Evolutionary conservation across 2,329 filamentous ascomycete genomes (phyloP), one percentile per base, ranked within the genome.

Genomic region (Ascochyta viciae-villosae): DNA sequence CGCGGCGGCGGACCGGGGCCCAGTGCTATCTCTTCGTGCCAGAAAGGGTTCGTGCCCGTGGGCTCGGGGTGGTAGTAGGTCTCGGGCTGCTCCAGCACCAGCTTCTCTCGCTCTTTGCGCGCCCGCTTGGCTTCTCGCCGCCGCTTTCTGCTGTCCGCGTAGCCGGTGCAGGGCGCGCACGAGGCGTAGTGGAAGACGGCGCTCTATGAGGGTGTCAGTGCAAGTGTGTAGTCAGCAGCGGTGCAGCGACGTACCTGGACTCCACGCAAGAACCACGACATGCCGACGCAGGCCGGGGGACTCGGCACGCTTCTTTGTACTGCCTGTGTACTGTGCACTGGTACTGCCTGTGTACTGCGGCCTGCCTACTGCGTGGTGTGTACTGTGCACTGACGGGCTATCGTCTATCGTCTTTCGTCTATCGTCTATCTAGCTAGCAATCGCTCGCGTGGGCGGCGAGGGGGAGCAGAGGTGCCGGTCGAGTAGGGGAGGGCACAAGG

Each of bases 11-110:
- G 83, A 3, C 85, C 87, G 2, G 93, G 93, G 0, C 93, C 93
- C 77, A 93, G 83, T 60, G 82, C 82, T 63, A 97, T 96, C 76
- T 97, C 93, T 71, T 95, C 90, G 29, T 84, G 81, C 93, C 93
- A 97, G 77, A 91, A 91, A 12, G 89, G 88, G 68, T 97, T 97
- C 26, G 92, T 96, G 68, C 88, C 89, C 67, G 92, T 95, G 1
- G 92, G 90, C 40, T 87, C 86, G 1, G 89, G 92, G 68, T 97
- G 92, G 46, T 87, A 83, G 74, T 96, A 95, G 10, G 87, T 76
- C 37, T 85, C 86, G 0, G 91, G 90, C 72, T 92, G 86, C 62
- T 92, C 86, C 50, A 83, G 83, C 64, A 89, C 85, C 54, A 87
- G 76, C 56, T 81, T 85, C 41, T 83, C 82, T 73, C 89, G 88